A percentile compares a stretch with the other conserved stretches of the same genome.
phyloP scores from a whole-genome alignment of 2,329 filamentous ascomycete genomes.

The Aureobasidium sp. region DNA sequence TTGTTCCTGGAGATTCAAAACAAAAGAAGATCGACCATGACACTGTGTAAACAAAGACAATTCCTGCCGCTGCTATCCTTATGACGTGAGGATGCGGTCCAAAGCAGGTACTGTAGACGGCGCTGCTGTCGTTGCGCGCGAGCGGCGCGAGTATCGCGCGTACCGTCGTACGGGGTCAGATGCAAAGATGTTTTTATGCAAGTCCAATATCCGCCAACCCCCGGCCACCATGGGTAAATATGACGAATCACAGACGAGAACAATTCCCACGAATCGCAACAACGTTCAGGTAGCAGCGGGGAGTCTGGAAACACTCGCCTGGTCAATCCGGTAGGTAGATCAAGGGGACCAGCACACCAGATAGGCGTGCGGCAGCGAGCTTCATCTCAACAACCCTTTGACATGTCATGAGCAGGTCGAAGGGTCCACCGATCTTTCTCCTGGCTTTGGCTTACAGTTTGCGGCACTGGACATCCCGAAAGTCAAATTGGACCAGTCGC shows the following conservation, averaged over 20 bases:
- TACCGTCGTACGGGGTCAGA: background rate
- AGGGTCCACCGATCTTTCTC: background rate
- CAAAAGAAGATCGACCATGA: conserved; percentile 1
- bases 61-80: background rate
- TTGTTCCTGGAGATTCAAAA: conserved; percentile 9
- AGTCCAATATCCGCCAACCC: background rate
- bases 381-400: background rate
- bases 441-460: background rate
- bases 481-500: background rate
- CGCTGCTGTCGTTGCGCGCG: background rate
- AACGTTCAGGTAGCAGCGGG: background rate
- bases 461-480: background rate
- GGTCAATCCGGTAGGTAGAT: background rate
- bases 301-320: conserved; percentile 4
- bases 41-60: background rate
- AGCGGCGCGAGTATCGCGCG: background rate
- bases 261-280: background rate
- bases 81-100: background rate
- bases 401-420: background rate
- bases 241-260: background rate
- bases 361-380: conserved; percentile 4
- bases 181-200: background rate
- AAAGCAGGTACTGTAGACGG: background rate
- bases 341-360: conserved; percentile 1
- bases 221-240: background rate